Evolutionary conservation across 805 yeast species (phyloP), one percentile per base, ranked within the genome.

Genomic region (Kockiozyma suomiensis): DNA sequence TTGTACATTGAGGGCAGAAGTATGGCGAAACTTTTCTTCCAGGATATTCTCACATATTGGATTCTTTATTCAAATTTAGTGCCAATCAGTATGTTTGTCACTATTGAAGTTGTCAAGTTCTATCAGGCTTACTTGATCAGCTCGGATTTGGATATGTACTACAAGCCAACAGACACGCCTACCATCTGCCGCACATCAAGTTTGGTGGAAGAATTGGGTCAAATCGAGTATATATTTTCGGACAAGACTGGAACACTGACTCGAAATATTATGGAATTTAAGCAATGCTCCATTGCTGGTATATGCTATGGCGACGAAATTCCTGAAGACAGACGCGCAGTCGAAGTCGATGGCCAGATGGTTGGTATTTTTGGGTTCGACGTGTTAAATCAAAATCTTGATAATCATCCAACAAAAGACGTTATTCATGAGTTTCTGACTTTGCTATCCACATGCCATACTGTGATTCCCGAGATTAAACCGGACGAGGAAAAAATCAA

Each of bases 181-280:
- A 87, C 97, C 0, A 91, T 92, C 3, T 97, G 94, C 19, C 81
- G 99, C 65, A 93, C 99, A 0, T 93, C 98, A 1, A 88, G 97
- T 13, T 80, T 94, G 68, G 99, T 94, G 5, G 99, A 94, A 74
- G 99, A 94, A 69, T 79, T 94, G 65, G 99, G 99, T 28, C 99
- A 94, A 73, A 92, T 94, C 69, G 96, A 93, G 72, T 92, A 91
- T 71, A 88, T 94, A 23, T 94, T 94, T 76, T 89, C 97, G 73
- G 99, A 94, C 74, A 94, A 94, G 72, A 94, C 99, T 0, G 99
- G 99, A 32, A 94, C 99, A 0, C 79, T 94, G 60, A 94, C 99
- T 0, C 78, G 97, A 74, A 94, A 94, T 71, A 87, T 94, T 56
- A 94, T 94, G 99, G 98, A 91, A 74, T 94, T 90, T 76, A 91